phyloP scores from a whole-genome alignment of 352 stramenopile species.

The Globisporangium echinulatum region DNA sequence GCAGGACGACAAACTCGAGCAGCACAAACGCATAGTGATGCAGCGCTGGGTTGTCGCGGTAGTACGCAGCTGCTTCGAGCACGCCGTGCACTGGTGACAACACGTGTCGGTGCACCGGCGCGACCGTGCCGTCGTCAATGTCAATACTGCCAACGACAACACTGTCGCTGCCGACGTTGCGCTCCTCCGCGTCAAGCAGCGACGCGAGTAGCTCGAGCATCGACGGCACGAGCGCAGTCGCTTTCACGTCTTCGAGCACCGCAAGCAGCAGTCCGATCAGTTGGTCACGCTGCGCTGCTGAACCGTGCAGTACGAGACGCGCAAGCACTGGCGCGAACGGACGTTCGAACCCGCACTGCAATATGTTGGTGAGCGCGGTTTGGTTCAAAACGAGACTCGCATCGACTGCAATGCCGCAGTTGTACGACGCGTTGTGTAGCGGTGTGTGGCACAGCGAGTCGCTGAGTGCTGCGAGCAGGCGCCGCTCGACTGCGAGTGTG shows the following conservation, averaged over 20 bases:
- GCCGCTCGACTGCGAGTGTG: conserved; percentile 18
- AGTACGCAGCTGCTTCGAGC: conserved; percentile 58
- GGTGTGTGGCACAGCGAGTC: no score
- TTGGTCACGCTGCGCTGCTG: conserved; percentile 27
- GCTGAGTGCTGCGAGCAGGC: conserved; percentile 10
- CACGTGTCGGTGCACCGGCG: conserved; percentile 35
- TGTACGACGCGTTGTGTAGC: background rate
- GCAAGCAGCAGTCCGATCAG: conserved; percentile 46
- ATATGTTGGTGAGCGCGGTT: conserved; percentile 35
- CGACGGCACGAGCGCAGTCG: conserved; percentile 27
- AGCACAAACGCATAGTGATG: conserved; percentile 49
- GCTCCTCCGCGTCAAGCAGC: conserved; percentile 28
- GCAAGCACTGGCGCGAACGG: conserved; percentile 20
- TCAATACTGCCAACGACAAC: background rate
- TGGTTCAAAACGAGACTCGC: conserved; percentile 36
- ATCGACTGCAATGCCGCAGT: conserved; percentile 18
- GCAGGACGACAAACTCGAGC: conserved; percentile 40
- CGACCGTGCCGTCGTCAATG: no score
- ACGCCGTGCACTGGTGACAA: conserved; percentile 47
- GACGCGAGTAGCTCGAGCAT: conserved; percentile 32
- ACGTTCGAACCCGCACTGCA: conserved; percentile 28
- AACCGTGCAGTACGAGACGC: conserved; percentile 4
- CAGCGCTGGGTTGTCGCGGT: conserved; percentile 38
- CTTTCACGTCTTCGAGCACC: conserved; percentile 63
- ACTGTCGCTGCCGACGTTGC: background rate